Base-by-base conservation (phyloP, 75 land plant genomes). In the Picea sitchensis region DNA sequence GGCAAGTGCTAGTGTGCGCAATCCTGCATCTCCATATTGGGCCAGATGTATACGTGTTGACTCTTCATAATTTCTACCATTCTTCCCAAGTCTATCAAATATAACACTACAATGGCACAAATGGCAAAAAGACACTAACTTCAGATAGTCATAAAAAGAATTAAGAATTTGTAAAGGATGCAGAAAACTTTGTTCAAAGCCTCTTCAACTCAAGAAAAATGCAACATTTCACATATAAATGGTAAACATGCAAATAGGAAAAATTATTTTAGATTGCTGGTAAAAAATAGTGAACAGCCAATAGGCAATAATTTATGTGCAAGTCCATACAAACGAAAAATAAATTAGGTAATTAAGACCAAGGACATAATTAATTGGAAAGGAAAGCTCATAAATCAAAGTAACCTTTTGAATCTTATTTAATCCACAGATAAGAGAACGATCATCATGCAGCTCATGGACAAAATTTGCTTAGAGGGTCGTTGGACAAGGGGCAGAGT, bases 11-110 rank as follows among this genome's bases (percentile, higher is more conserved):
- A 95, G 67, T 1, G 98, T 95, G 12, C 98, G 91, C 78, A 95
- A 78, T 36, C 95, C 98, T 79, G 89, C 91, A 81, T 94, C 97
- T 61, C 87, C 97, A 83, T 87, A 93, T 56, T 93, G 80, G 23
- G 83, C 83, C 14, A 93, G 90, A 80, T 93, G 94, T 38, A 13
- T 81, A 18, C 68, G 84, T 32, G 96, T 93, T 51, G 88, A 85
- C 17, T 80, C 84, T 74, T 83, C 81, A 81, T 80, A 85, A 18
- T n/a, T 62, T 73, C 86, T 85, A 4, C 96, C 96, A 83, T 82
- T 86, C 36, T 90, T 83, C 13, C 88, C 76, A 9, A 93, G 83
- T 76, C 96, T 80, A 14, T 93, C 96, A 83, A 92, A 88, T 6
- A 93, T 93, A 4, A 93, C 84, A 77, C 96, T 93, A 87, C 57